Percentiles rank a stretch among this genome's conserved stretches.
Evolutionary conservation across 1,139 yeast genomes (phyloP).

Genomic region (Blastobotrys elegans): DNA sequence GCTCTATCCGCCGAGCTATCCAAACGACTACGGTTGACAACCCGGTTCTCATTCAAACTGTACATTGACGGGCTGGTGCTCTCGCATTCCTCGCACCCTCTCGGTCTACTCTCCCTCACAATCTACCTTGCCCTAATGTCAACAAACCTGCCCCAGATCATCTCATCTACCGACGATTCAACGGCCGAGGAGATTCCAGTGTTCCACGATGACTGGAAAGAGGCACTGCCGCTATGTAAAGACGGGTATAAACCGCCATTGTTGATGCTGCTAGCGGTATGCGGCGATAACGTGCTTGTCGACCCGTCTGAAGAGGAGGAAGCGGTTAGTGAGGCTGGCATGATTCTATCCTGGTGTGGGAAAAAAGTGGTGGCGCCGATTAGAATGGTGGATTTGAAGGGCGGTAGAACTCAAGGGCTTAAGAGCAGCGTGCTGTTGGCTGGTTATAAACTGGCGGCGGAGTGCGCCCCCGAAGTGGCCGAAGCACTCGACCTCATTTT

Average conservation of each 20-base stretch:
- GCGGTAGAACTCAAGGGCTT: slow-evolving; percentile 22
- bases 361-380: slow-evolving; percentile 52
- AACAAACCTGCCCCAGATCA: slow-evolving; percentile 67
- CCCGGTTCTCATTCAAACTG: slow-evolving; percentile 68
- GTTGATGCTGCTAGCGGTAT: slow-evolving; percentile 66
- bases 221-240: slow-evolving; percentile 44
- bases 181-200: slow-evolving; percentile 79
- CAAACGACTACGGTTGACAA: slow-evolving; percentile 54
- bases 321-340: slow-evolving; percentile 77
- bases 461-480: slow-evolving; percentile 22
- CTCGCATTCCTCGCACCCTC: slow-evolving; percentile 65
- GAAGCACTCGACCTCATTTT: slow-evolving; percentile 21
- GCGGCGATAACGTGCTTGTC: slow-evolving; percentile 60
- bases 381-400: slow-evolving; percentile 22
- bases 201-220: slow-evolving; percentile 82
- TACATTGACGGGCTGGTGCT: slow-evolving; percentile 75
- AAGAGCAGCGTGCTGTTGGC: slow-evolving; percentile 27
- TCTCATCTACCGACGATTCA: slow-evolving; percentile 54
- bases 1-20: slow-evolving; percentile 24
- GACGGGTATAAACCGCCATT: slow-evolving; percentile 62
- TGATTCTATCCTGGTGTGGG: slow-evolving; percentile 64
- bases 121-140: slow-evolving; percentile 75
- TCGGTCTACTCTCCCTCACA: slow-evolving; percentile 72
- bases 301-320: slow-evolving; percentile 88
- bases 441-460: slow-evolving; percentile 29